These are phyloP conservation scores for Ligustrum vulgare DNA, from an alignment of 257 asterid species.

Conservation along the genomic window DNA sequence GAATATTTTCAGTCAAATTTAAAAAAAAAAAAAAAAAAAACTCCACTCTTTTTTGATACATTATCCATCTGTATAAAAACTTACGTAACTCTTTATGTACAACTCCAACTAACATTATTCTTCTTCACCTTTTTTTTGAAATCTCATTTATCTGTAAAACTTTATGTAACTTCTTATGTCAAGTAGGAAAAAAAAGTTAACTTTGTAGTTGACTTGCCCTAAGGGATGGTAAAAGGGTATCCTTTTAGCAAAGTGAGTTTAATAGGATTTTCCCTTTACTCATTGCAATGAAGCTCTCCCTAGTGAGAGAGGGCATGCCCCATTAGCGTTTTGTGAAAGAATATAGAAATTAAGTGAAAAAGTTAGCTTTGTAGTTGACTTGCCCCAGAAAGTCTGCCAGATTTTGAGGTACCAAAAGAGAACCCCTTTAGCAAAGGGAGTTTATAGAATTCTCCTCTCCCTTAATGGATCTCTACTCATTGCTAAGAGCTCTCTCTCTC, in stretches of 20 bases:
- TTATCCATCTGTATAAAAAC: no score
- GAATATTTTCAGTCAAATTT: no score
- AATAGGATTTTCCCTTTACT: constrained; percentile 10
- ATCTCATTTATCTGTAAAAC: no score
- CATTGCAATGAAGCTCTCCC: background rate
- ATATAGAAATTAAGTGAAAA: constrained; percentile 34
- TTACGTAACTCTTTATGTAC: no score
- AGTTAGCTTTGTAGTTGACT: constrained; percentile 80
- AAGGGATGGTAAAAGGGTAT: constrained; percentile 39
- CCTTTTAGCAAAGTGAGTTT: constrained; percentile 15
- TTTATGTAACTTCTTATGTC: no score
- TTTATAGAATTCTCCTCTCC: constrained; percentile 31
- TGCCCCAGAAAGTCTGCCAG: constrained; percentile 67
- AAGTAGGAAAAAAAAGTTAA: constrained; percentile 2
- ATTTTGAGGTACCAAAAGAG: constrained; percentile 63
- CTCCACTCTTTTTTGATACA: no score
- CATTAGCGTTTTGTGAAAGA: constrained; percentile 13
- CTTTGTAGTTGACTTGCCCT: constrained; percentile 48
- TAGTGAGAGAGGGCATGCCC: constrained; percentile 31
- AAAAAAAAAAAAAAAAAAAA: no score
- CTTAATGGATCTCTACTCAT: constrained; percentile 21
- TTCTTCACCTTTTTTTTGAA: no score
- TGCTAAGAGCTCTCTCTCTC: background rate
- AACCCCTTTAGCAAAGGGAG: constrained; percentile 52
- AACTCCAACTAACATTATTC: no score